Percentiles rank a stretch among this genome's conserved stretches.
Conservation (phyloP, 345 rosid species). For the Capsella bursapastoris region DNA sequence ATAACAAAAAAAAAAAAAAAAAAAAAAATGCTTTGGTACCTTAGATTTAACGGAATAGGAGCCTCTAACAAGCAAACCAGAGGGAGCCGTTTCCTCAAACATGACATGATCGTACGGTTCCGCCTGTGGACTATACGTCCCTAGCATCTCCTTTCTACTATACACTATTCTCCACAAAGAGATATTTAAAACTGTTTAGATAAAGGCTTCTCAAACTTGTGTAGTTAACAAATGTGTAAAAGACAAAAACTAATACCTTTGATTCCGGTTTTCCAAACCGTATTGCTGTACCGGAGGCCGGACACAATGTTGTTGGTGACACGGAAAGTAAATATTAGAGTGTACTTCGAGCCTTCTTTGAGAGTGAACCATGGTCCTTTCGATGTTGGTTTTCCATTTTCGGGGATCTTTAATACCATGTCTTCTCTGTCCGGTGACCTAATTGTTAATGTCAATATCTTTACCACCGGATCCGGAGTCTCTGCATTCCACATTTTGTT, state of each 20-base stretch:
- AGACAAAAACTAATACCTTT: conserved; percentile 50
- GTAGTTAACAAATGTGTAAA: not conserved
- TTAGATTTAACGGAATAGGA: conserved; percentile 76
- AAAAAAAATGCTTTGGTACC: conserved; percentile 42
- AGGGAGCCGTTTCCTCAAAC: conserved; percentile 85
- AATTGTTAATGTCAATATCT: conserved; percentile 68
- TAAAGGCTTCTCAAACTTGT: not conserved
- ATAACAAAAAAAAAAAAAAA: not conserved
- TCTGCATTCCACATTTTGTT: conserved; percentile 52
- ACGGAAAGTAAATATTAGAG: conserved; percentile 64
- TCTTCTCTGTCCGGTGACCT: conserved; percentile 73
- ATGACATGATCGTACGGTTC: conserved; percentile 74
- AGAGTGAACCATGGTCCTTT: conserved; percentile 88
- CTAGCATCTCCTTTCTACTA: conserved; percentile 82
- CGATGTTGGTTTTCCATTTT: conserved; percentile 58
- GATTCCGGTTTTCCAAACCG: conserved; percentile 82
- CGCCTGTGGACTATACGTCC: conserved; percentile 89
- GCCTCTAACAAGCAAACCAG: conserved; percentile 88
- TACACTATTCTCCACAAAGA: conserved; percentile 56
- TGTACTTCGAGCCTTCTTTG: conserved; percentile 85
- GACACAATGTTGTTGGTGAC: conserved; percentile 91
- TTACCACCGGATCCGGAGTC: conserved; percentile 82
- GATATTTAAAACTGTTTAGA: not conserved
- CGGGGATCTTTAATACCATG: conserved; percentile 67
- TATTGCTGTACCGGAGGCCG: conserved; percentile 75